Conservation (phyloP, 139 green algal species). For the Chlamydomonas eustigma region DNA sequence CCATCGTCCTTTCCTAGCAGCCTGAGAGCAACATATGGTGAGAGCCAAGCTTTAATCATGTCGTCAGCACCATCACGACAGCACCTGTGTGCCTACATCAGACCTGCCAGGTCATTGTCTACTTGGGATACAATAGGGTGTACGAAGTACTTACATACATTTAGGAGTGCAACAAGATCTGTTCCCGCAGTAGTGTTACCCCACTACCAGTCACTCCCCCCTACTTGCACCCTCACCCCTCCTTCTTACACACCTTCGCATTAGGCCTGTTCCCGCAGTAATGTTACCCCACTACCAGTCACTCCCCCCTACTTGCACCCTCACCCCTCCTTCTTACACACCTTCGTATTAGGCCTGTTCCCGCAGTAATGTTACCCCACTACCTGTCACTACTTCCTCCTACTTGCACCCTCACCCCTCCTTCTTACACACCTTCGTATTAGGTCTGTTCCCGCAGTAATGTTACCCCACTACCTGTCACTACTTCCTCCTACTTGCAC, state of each 20-base stretch:
- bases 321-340: background rate
- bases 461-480: too few relatives aligned
- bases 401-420: slow-evolving; percentile 74
- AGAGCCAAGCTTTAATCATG: too few relatives aligned
- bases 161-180: too few relatives aligned
- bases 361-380: slow-evolving; percentile 97
- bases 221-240: slow-evolving; percentile 57
- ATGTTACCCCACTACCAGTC: background rate
- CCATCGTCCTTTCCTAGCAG: slow-evolving; percentile 48
- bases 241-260: background rate
- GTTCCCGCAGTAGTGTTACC: slow-evolving; percentile 95
- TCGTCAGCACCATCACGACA: too few relatives aligned
- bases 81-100: too few relatives aligned
- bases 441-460: too few relatives aligned
- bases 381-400: slow-evolving; percentile 85
- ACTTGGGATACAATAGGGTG: too few relatives aligned
- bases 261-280: background rate
- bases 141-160: too few relatives aligned
- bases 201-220: slow-evolving; percentile 92
- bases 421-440: background rate
- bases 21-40: slow-evolving; percentile 27
- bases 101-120: too few relatives aligned
- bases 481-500: too few relatives aligned
- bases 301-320: background rate
- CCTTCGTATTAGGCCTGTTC: slow-evolving; percentile 79